These are phyloP conservation scores for Fragilaria crotonensis DNA, from an alignment of 108 stramenopile species.

Conservation along the genomic window DNA sequence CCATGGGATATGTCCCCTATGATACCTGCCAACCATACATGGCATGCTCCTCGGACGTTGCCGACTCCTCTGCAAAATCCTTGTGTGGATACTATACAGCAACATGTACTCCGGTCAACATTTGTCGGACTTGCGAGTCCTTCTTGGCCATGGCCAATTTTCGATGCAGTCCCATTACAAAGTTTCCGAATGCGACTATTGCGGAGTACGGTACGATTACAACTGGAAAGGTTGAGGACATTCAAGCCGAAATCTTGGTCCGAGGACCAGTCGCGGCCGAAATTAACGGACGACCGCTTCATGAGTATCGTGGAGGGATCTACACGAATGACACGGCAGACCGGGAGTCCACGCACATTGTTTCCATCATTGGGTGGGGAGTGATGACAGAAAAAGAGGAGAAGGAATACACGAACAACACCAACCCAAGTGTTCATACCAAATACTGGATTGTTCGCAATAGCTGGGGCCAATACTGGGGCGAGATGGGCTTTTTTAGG, in stretches of 20 bases:
- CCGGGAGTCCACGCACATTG: slow-evolving; percentile 42
- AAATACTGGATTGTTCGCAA: slow-evolving; percentile 72
- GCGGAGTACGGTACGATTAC: slow-evolving; percentile 64
- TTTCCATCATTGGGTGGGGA: slow-evolving; percentile 72
- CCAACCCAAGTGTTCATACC: no score
- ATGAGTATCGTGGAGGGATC: slow-evolving; percentile 52
- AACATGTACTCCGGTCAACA: slow-evolving; percentile 52
- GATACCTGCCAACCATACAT: slow-evolving; percentile 77
- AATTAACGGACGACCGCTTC: slow-evolving; percentile 29
- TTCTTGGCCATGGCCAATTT: slow-evolving; percentile 59
- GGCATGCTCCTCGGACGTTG: slow-evolving; percentile 48
- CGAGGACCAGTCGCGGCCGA: slow-evolving; percentile 56
- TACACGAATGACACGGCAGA: slow-evolving; percentile 26
- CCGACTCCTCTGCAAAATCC: slow-evolving; percentile 42
- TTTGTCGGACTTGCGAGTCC: slow-evolving; percentile 81
- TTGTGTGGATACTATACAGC: slow-evolving; percentile 76
- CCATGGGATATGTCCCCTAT: slow-evolving; percentile 43
- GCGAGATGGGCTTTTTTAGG: slow-evolving; percentile 42
- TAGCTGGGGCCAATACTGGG: slow-evolving; percentile 53
- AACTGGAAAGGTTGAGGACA: slow-evolving; percentile 28
- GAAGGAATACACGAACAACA: no score
- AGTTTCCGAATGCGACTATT: slow-evolving; percentile 87
- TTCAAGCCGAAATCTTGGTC: slow-evolving; percentile 58
- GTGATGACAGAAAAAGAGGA: slow-evolving; percentile 12
- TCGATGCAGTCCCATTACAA: slow-evolving; percentile 61